Conservation (phyloP, 2,329 filamentous ascomycete species). For the Venturia pyrina region DNA sequence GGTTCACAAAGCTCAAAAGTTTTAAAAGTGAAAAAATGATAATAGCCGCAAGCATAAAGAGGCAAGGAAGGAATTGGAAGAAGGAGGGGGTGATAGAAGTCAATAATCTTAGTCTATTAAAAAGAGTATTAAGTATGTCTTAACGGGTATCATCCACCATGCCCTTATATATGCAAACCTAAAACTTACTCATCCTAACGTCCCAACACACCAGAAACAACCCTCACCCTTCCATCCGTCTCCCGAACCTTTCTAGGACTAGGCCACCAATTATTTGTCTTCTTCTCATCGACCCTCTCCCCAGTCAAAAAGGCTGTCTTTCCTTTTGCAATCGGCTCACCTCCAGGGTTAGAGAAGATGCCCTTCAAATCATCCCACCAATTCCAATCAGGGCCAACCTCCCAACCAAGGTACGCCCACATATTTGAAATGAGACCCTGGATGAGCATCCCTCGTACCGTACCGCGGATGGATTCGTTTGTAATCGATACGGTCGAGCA, state of each 20-base stretch:
- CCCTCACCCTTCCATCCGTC: not conserved
- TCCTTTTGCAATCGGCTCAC: not conserved
- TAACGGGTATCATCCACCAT: not conserved
- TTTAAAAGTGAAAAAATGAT: too few relatives aligned
- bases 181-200: not conserved
- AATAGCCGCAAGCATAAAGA: too few relatives aligned
- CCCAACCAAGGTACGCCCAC: slow-evolving; percentile 8
- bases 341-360: not conserved
- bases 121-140: not conserved
- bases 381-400: slow-evolving; percentile 5
- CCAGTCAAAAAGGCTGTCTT: not conserved
- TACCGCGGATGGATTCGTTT: slow-evolving; percentile 6
- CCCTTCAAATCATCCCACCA: not conserved
- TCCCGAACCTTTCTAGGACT: not conserved
- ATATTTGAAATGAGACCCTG: not conserved
- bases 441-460: not conserved
- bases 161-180: not conserved
- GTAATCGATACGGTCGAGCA: not conserved
- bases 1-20: too few relatives aligned
- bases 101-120: not conserved
- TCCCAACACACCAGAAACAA: not conserved
- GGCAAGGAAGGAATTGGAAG: not conserved
- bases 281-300: not conserved
- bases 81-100: not conserved
- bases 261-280: not conserved